Percentiles rank a stretch among this genome's conserved stretches.
phyloP scores from a whole-genome alignment of 208 protist species.

The Lotmaria passim region DNA sequence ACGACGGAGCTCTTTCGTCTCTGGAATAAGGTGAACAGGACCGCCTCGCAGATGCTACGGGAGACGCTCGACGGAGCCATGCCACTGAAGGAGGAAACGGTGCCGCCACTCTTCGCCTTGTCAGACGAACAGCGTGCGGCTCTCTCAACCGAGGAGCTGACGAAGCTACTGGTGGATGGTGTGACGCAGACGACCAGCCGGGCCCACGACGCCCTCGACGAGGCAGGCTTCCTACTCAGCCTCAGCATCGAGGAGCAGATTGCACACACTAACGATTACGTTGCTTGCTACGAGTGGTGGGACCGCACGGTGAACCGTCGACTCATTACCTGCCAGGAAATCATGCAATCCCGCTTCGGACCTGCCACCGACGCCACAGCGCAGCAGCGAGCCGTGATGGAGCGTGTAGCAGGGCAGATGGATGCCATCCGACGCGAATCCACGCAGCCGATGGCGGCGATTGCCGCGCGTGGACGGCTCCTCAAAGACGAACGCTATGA shows the following conservation, averaged over 20 bases:
- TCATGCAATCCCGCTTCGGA: constrained; percentile 31
- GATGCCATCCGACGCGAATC: constrained; percentile 30
- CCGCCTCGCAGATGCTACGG: constrained; percentile 35
- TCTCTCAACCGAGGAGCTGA: constrained; percentile 37
- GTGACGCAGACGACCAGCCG: constrained; percentile 37
- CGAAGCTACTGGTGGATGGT: constrained; percentile 44
- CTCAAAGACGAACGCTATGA: constrained; percentile 68
- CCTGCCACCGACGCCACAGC: not conserved
- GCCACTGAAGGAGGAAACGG: constrained; percentile 28
- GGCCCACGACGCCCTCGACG: constrained; percentile 38
- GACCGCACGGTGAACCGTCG: constrained; percentile 51
- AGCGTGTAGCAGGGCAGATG: constrained; percentile 33
- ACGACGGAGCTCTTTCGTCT: constrained; percentile 24
- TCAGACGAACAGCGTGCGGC: constrained; percentile 28
- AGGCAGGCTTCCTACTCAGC: constrained; percentile 59
- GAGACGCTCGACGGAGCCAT: constrained; percentile 33
- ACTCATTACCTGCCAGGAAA: constrained; percentile 40
- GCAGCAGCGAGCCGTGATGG: constrained; percentile 8
- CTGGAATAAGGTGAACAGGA: constrained; percentile 47
- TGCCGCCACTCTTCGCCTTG: constrained; percentile 45
- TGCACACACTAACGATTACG: constrained; percentile 60
- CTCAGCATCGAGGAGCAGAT: constrained; percentile 76
- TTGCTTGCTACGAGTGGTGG: constrained; percentile 65
- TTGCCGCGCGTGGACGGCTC: constrained; percentile 48
- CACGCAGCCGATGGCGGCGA: constrained; percentile 42